Evolutionary conservation across 768 basidiomycete genomes (phyloP).

Genomic region (Amanita inopinata): DNA sequence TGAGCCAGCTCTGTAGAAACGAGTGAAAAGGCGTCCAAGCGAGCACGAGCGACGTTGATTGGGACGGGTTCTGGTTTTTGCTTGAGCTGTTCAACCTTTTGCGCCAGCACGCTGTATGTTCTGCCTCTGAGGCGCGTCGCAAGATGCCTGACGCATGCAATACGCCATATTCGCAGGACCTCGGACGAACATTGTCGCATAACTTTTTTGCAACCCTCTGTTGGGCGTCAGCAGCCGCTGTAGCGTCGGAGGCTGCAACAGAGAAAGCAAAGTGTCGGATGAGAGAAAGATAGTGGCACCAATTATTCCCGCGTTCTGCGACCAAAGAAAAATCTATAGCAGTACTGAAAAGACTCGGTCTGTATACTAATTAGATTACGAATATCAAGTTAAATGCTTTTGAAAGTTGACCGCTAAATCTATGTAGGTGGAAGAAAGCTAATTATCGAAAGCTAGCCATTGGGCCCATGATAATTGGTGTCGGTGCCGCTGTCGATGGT

Average conservation of each 20-base stretch:
- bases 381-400: too few relatives aligned
- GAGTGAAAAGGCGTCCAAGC: conserved; percentile 57
- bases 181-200: conserved; percentile 6
- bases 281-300: too few relatives aligned
- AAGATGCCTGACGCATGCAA: background rate
- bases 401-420: too few relatives aligned
- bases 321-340: too few relatives aligned
- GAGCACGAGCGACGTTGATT: conserved; percentile 16
- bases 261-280: too few relatives aligned
- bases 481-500: conserved; percentile 15
- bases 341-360: too few relatives aligned
- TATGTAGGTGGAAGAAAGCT: too few relatives aligned
- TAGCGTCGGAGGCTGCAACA: background rate
- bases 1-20: conserved; percentile 65
- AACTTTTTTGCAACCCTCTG: background rate
- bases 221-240: background rate
- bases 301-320: too few relatives aligned
- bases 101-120: conserved; percentile 29
- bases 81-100: conserved; percentile 25
- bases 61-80: conserved; percentile 21
- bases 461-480: background rate
- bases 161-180: background rate
- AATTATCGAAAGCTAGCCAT: background rate
- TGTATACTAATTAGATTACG: too few relatives aligned
- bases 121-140: conserved; percentile 24